phyloP scores from a whole-genome alignment of 257 asterid species.

The Solanum tacnaense region DNA sequence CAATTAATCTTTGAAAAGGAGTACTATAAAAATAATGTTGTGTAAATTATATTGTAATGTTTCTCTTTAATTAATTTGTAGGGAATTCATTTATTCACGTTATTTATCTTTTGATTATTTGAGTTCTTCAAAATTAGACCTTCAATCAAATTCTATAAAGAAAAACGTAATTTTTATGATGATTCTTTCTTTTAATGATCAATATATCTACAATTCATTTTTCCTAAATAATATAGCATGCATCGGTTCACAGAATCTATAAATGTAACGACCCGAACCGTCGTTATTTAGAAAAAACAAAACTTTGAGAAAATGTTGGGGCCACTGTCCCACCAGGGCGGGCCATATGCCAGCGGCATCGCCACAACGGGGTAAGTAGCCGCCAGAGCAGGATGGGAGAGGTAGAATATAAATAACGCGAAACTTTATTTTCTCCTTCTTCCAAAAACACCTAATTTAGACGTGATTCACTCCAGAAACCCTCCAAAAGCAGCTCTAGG shows the following conservation, averaged over 20 bases:
- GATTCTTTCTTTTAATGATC: background rate
- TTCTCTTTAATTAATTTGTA: background rate
- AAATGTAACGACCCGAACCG: no score
- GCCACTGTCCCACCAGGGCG: no score
- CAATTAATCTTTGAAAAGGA: background rate
- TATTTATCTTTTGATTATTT: background rate
- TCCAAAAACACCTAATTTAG: no score
- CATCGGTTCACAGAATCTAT: background rate
- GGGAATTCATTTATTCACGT: background rate
- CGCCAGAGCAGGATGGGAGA: no score
- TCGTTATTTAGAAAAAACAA: no score
- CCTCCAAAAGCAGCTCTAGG: no score
- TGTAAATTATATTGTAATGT: background rate
- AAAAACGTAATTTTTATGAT: background rate
- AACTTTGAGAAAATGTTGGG: no score
- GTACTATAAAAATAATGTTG: background rate
- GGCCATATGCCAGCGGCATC: no score
- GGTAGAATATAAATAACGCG: no score
- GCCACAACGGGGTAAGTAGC: no score
- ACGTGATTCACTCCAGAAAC: no score
- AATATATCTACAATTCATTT: background rate
- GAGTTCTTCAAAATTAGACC: background rate
- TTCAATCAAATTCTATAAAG: background rate
- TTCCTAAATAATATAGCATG: background rate
- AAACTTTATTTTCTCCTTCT: no score